Percentiles rank a stretch among this genome's conserved stretches.
Evolutionary conservation across 2,329 filamentous ascomycete species (phyloP).

Genomic region (Fusarium siculi): DNA sequence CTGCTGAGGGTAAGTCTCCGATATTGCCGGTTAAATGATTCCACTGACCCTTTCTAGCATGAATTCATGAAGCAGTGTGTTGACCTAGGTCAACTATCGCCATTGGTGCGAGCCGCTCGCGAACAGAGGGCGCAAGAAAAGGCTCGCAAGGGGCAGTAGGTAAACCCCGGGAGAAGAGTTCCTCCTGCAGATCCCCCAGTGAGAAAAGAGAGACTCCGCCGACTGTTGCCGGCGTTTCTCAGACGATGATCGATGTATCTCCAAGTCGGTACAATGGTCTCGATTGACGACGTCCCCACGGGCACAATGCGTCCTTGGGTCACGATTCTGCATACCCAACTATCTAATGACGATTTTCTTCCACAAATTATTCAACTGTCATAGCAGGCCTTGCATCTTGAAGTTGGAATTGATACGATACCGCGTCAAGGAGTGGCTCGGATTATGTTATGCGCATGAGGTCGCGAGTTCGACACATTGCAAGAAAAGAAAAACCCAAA

Average conservation of each 20-base stretch:
- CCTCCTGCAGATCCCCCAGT: slow-evolving; percentile 18
- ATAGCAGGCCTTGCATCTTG: slow-evolving; percentile 45
- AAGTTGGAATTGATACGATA: slow-evolving; percentile 40
- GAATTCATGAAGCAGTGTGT: slow-evolving; percentile 83
- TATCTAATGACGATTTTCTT: slow-evolving; percentile 45
- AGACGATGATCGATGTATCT: slow-evolving; percentile 26
- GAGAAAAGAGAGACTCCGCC: slow-evolving; percentile 22
- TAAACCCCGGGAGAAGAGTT: slow-evolving; percentile 33
- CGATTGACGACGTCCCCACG: slow-evolving; percentile 18
- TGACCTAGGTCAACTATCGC: slow-evolving; percentile 80
- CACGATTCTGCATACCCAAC: slow-evolving; percentile 35
- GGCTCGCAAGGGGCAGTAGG: slow-evolving; percentile 68
- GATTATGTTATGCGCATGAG: slow-evolving; percentile 31
- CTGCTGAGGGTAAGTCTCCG: slow-evolving; percentile 78
- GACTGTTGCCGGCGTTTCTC: slow-evolving; percentile 30
- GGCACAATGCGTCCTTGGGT: slow-evolving; percentile 23
- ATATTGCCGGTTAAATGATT: slow-evolving; percentile 44
- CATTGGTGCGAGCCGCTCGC: slow-evolving; percentile 86
- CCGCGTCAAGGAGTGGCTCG: slow-evolving; percentile 34
- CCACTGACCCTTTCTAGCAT: slow-evolving; percentile 63
- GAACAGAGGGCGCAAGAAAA: slow-evolving; percentile 88
- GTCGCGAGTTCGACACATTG: slow-evolving; percentile 30
- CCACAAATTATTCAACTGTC: slow-evolving; percentile 38
- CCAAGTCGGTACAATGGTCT: slow-evolving; percentile 16
- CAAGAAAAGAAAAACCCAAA: slow-evolving; percentile 27